Evolutionary conservation across 805 yeast species (phyloP).

Genomic region (Candida nemodendra): DNA sequence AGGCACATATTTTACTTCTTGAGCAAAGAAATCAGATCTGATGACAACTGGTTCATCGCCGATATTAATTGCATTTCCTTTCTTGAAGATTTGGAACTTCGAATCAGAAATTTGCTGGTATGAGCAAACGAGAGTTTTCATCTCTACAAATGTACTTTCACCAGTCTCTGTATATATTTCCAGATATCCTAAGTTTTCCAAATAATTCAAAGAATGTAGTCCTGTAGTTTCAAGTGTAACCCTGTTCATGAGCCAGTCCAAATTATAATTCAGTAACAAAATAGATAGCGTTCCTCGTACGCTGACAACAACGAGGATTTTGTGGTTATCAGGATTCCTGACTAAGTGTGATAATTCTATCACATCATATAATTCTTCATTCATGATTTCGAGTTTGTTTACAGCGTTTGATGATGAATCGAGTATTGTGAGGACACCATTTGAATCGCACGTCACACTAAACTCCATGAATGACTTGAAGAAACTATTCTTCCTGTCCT

Average conservation of each 20-base stretch:
- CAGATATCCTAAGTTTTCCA: conserved; percentile 10
- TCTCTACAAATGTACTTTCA: conserved; percentile 2
- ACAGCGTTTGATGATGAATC: conserved; percentile 3
- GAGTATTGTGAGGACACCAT: conserved; percentile 1
- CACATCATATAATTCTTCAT: conserved; percentile 7
- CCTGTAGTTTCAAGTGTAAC: conserved; percentile 1
- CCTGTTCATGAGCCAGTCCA: conserved; percentile 8
- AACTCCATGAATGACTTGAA: conserved; percentile 11
- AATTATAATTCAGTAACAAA: conserved; percentile 10
- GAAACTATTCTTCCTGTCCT: not conserved
- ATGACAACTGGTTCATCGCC: conserved; percentile 11
- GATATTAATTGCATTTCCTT: conserved; percentile 6
- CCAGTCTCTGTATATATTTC: conserved; percentile 6
- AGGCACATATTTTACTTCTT: conserved; percentile 9
- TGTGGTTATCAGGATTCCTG: not conserved
- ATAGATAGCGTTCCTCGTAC: conserved; percentile 4
- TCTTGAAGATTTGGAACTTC: conserved; percentile 6
- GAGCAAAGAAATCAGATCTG: conserved; percentile 8
- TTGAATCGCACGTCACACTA: conserved; percentile 1
- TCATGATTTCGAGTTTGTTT: conserved; percentile 2
- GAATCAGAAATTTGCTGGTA: not conserved
- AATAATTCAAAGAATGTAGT: conserved; percentile 6
- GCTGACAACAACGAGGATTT: conserved; percentile 9
- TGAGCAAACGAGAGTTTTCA: conserved; percentile 2
- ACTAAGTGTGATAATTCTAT: conserved; percentile 9